Base-by-base conservation (phyloP, 345 rosid genomes). In the Cardamine resedifolia region DNA sequence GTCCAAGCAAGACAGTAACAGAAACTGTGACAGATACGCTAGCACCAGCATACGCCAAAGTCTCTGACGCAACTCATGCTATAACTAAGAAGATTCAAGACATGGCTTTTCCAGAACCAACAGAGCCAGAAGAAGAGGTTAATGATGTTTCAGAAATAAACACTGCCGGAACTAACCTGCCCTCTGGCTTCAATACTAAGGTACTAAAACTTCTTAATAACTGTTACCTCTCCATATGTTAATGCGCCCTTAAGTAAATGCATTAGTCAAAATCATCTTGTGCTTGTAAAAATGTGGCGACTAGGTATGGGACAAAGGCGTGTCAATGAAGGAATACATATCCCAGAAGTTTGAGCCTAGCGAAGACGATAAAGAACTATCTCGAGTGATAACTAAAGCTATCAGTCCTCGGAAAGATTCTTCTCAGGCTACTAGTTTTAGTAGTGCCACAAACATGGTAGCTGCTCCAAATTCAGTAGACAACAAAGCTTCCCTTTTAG, bases 251-350 rank as follows among this genome's bases (percentile, higher is more conserved):
- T 41, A 3, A 10, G 24, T 15, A 21, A 67, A 60, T 66, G 34
- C 39, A 34, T 73, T 12, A 73, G 12, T 60, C 15, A 57, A 65
- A 65, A 5, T 38, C 45, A 66, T 50, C 24, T 44, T 28, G 12
- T 30, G 44, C 23, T 16, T 8, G 38, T 4, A 66, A 65, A 50
- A 59, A 24, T 61, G 73, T 11, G 52, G 58, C 0, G 74, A 70
- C 28, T 67, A 78, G 68, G 78, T 78, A 21, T 85, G 85, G 88
- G 86, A 84, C 61, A 82, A 90, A 81, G 92, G 95, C 14, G 92
- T 88, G 24, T 92, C 98, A 0, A 89, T 90, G 79, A 88, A 85
- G 77, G 91, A 85, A 70, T 90, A 82, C 63, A 72, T 88, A 79
- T 68, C 72, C 70, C 72, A 90, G 41, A 90, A 83, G 80, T 53